A percentile compares a stretch with the other conserved stretches of the same genome.
phyloP scores from a whole-genome alignment of 306 rosid genomes.

The Lagenaria siceraria region DNA sequence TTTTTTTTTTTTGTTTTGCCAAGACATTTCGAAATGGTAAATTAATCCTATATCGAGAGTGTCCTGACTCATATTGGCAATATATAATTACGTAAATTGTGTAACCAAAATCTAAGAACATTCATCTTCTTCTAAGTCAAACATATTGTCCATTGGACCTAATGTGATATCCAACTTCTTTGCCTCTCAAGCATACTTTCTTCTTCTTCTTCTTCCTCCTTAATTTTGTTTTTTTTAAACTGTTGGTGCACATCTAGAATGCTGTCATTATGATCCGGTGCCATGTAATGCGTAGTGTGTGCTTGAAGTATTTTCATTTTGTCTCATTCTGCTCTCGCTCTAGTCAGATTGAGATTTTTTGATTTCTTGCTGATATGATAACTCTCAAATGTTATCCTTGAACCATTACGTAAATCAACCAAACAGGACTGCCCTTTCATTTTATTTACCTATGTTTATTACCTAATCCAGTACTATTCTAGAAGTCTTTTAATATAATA shows the following conservation, averaged over 20 bases:
- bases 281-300: not conserved
- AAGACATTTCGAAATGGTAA: not conserved
- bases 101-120: not conserved
- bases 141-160: not conserved
- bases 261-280: not conserved
- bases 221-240: not conserved
- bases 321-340: not conserved
- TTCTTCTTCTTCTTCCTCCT: no score
- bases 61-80: not conserved
- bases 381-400: not conserved
- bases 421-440: not conserved
- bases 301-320: not conserved
- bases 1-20: not conserved
- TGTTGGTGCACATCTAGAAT: not conserved
- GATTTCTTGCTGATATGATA: not conserved
- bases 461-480: not conserved
- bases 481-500: not conserved
- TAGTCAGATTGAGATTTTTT: not conserved
- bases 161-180: not conserved
- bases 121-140: not conserved
- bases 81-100: not conserved
- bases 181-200: not conserved
- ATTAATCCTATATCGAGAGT: not conserved
- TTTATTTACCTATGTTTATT: not conserved
- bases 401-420: not conserved